phyloP scores from a whole-genome alignment of 768 basidiomycete genomes.

The Leucocoprinus sp. region DNA sequence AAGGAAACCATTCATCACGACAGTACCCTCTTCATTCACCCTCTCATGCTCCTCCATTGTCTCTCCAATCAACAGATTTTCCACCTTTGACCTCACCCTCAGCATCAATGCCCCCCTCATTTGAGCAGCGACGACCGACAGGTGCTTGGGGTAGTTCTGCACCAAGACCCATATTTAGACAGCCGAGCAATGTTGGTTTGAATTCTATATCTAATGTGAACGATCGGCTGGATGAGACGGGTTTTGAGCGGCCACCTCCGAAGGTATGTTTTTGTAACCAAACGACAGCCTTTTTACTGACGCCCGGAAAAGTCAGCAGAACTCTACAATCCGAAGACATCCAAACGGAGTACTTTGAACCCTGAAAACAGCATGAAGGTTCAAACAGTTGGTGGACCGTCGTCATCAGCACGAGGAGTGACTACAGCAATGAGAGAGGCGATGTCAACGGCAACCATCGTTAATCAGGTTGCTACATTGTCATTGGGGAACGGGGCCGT shows the following conservation, averaged over 20 bases:
- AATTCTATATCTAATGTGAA: constrained; percentile 7
- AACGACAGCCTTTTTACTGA: background rate
- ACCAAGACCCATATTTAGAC: constrained; percentile 43
- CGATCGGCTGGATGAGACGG: constrained; percentile 33
- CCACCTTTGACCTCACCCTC: constrained; percentile 52
- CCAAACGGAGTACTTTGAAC: constrained; percentile 18
- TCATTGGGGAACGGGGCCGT: constrained; percentile 19
- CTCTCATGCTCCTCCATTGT: constrained; percentile 26
- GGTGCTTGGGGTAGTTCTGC: constrained; percentile 68
- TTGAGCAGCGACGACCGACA: constrained; percentile 48
- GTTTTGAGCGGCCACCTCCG: constrained; percentile 39
- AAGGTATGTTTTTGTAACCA: constrained; percentile 25
- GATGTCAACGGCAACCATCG: constrained; percentile 26
- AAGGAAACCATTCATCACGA: constrained; percentile 18
- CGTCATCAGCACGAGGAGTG: no score
- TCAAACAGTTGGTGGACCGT: constrained; percentile 8
- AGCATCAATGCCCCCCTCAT: no score
- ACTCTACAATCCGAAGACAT: constrained; percentile 28
- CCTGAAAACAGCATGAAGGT: constrained; percentile 15
- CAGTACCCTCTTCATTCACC: constrained; percentile 26
- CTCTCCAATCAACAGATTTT: constrained; percentile 57
- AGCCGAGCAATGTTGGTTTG: constrained; percentile 21
- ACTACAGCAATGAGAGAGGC: constrained; percentile 13
- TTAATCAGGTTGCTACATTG: constrained; percentile 28
- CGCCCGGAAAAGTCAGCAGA: constrained; percentile 20